These are phyloP conservation scores for Sphenostylis stenocarpa DNA, from an alignment of 306 rosid genomes.

Conservation along the genomic window DNA sequence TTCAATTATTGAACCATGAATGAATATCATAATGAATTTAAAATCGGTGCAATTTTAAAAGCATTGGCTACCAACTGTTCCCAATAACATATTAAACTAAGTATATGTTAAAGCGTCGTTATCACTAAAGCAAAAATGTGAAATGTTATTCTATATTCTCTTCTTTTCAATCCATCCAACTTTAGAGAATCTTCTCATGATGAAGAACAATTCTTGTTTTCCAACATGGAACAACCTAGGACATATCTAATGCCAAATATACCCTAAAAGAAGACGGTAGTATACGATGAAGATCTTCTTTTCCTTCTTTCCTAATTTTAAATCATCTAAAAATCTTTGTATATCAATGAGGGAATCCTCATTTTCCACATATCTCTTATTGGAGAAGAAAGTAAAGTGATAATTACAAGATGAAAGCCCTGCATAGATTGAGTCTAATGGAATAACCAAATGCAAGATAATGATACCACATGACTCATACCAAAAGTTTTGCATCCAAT, in stretches of 20 bases:
- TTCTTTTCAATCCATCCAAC: neutral
- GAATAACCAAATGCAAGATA: slow-evolving; percentile 58
- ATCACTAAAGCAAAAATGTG: slow-evolving; percentile 4
- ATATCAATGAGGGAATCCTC: slow-evolving; percentile 11
- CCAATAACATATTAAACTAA: neutral
- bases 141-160: neutral
- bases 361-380: neutral
- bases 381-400: slow-evolving; percentile 62
- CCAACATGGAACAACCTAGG: slow-evolving; percentile 22
- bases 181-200: slow-evolving; percentile 14
- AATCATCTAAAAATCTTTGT: neutral
- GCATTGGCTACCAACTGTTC: neutral
- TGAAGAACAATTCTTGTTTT: slow-evolving; percentile 2
- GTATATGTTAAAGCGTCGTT: neutral
- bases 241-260: slow-evolving; percentile 3
- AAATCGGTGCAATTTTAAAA: too few relatives aligned
- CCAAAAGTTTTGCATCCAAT: slow-evolving; percentile 14
- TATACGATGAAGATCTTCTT: neutral
- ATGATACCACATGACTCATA: neutral
- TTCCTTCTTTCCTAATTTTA: slow-evolving; percentile 13
- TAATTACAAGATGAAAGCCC: slow-evolving; percentile 56
- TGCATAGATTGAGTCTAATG: slow-evolving; percentile 60
- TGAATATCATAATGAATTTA: too few relatives aligned
- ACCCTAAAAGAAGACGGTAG: neutral
- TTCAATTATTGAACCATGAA: too few relatives aligned